Base-by-base conservation (phyloP, 768 basidiomycete genomes). In the Russula emetica region DNA sequence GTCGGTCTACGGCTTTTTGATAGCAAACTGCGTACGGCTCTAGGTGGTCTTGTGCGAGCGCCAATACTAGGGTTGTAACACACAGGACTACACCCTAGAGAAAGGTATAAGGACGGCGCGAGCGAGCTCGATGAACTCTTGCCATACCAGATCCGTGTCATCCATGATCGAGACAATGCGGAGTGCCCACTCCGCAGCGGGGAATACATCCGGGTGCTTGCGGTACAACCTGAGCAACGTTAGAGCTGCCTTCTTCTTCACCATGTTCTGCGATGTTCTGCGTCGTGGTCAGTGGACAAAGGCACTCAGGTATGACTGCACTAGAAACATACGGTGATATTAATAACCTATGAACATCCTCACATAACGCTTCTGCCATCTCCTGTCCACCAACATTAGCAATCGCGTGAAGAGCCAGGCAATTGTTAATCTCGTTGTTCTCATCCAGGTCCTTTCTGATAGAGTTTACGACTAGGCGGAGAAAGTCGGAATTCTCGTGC, bases 401-500 rank as follows among this genome's bases (percentile, higher is more conserved):
- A 69, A 99, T 98, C 18, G 97, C 97, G 70, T 99, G 97, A 60
- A 99, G 77, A 2, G 97, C 97, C 61, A 99, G 81, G 71, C 97
- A 98, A 71, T 98, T 98, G 75, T 90, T 90, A 67, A 97, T 82
- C 73, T 98, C 97, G 71, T 90, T 91, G 70, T 91, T 92, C 66
- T 92, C 90, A 67, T 98, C 94, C 63, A 99, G 75, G 76, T 98
- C 97, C 73, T 99, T 99, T 49, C 94, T 85, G 71, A 99, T 97
- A 36, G 95, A 98, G 73, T 99, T 99, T 74, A 98, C 94, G 20
- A 98, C 95, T 22, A 99, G 80, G 26, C 97, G 86, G 54, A 98
- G 85, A 68, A 99, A 90, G 71, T 98, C 96, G 24, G 94, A 97
- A 73, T 98, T 95, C 77, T 99, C 97, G 77, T 98, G 95, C 94